These are phyloP conservation scores for Ceratocystis alfenasii DNA, from an alignment of 2,329 filamentous ascomycete species.

Conservation along the genomic window DNA sequence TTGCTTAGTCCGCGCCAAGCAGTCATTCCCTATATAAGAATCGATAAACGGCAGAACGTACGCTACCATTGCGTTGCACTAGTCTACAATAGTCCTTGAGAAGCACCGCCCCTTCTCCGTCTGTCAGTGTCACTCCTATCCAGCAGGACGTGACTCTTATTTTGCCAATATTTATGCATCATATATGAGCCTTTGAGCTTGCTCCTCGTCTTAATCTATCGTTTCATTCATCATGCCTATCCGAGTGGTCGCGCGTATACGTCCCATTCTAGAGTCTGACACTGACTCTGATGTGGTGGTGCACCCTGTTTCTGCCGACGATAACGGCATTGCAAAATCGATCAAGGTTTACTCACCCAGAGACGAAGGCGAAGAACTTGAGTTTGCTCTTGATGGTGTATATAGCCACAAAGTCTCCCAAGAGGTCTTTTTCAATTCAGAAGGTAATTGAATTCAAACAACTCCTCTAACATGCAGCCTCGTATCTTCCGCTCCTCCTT, in stretches of 20 bases:
- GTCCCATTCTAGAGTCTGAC: constrained; percentile 77
- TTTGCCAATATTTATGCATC: background rate
- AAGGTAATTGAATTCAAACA: constrained; percentile 47
- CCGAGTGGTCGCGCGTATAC: constrained; percentile 79
- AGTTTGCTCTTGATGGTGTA: constrained; percentile 88
- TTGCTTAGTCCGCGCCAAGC: background rate
- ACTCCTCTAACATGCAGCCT: background rate
- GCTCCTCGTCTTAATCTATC: background rate
- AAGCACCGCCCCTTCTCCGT: constrained; percentile 9
- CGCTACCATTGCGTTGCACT: background rate
- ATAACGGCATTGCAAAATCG: constrained; percentile 51
- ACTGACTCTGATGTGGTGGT: constrained; percentile 81
- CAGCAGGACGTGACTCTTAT: constrained; percentile 1
- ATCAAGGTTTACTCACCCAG: constrained; percentile 90
- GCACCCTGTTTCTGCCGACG: constrained; percentile 48
- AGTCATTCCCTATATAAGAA: background rate
- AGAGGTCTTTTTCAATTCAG: constrained; percentile 75
- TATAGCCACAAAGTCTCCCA: constrained; percentile 73
- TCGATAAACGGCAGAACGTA: background rate
- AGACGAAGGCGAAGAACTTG: constrained; percentile 81
- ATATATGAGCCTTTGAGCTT: constrained; percentile 16
- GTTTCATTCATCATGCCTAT: constrained; percentile 44
- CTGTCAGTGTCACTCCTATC: background rate
- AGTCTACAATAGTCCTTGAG: background rate
- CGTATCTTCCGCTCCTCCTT: background rate